Conservation (phyloP, 805 yeast genomes). For the Nakazawaea pomicola region DNA sequence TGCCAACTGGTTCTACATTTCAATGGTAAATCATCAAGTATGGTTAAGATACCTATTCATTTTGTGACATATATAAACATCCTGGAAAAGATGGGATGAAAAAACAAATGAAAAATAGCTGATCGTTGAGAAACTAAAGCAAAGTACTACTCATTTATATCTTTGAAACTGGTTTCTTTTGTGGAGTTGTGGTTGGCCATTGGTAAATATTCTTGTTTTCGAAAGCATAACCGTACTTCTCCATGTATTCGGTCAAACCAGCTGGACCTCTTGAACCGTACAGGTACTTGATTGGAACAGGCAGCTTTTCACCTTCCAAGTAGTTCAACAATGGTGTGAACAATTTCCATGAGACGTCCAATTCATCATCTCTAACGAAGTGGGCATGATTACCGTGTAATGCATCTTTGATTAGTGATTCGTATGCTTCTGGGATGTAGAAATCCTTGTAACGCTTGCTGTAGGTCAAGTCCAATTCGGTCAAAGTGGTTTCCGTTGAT, state of each 20-base stretch:
- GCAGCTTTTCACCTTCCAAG: slow-evolving; percentile 68
- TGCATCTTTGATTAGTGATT: slow-evolving; percentile 89
- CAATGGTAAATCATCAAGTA: no score
- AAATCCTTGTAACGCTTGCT: slow-evolving; percentile 74
- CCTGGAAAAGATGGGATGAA: no score
- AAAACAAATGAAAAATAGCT: no score
- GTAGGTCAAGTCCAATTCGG: slow-evolving; percentile 89
- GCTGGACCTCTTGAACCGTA: slow-evolving; percentile 93
- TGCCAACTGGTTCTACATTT: no score
- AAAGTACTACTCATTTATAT: no score
- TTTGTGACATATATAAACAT: no score
- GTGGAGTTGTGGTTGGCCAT: slow-evolving; percentile 81
- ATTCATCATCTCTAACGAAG: slow-evolving; percentile 96
- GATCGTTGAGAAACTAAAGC: no score
- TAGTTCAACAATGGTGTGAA: slow-evolving; percentile 87
- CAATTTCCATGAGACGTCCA: slow-evolving; percentile 87
- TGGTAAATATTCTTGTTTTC: slow-evolving; percentile 63
- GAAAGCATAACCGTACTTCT: slow-evolving; percentile 68
- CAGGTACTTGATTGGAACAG: slow-evolving; percentile 64
- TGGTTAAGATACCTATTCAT: no score
- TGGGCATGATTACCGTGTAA: slow-evolving; percentile 91
- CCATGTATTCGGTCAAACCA: slow-evolving; percentile 54
- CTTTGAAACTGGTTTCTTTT: slow-evolving; percentile 14
- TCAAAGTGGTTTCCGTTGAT: slow-evolving; percentile 71
- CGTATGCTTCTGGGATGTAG: slow-evolving; percentile 98